Percentiles rank a stretch among this genome's conserved stretches.
phyloP scores from a whole-genome alignment of 2,329 filamentous ascomycete species.

The Verticillium alfalfae region DNA sequence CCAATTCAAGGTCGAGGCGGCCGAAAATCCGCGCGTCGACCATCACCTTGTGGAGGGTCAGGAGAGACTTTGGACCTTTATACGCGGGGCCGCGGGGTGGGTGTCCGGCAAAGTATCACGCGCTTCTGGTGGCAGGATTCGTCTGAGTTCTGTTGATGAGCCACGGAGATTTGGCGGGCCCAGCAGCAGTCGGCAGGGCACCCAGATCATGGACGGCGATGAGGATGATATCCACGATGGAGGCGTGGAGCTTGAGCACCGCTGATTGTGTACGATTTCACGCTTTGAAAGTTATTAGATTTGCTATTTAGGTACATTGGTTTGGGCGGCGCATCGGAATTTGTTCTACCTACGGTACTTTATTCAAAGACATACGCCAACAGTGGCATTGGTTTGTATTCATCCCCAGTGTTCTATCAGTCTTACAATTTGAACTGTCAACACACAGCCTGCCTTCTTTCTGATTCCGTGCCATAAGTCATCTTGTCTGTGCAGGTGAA shows the following conservation, averaged over 20 bases:
- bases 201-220: constrained; percentile 32
- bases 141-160: constrained; percentile 35
- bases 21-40: constrained; percentile 65
- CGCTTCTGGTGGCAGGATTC: constrained; percentile 52
- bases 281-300: neutral
- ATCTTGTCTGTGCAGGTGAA: too few species aligned
- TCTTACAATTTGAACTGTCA: too few species aligned
- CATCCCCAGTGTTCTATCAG: too few species aligned
- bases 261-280: constrained; percentile 14
- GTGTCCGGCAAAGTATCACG: constrained; percentile 48
- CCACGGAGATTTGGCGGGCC: constrained; percentile 24
- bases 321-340: constrained; percentile 4
- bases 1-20: constrained; percentile 91
- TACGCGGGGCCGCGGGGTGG: constrained; percentile 52
- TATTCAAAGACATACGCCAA: too few species aligned
- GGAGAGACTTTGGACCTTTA: constrained; percentile 58
- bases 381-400: too few species aligned
- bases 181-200: constrained; percentile 13
- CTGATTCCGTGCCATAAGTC: too few species aligned
- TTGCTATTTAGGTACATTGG: neutral
- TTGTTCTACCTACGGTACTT: neutral
- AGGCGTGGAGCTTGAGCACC: constrained; percentile 36
- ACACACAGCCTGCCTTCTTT: too few species aligned
- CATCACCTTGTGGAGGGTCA: constrained; percentile 50
- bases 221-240: constrained; percentile 32